Evolutionary conservation across 257 asterid species (phyloP), one percentile per base, ranked within the genome.

Genomic region (Craterostigma plantagineum): DNA sequence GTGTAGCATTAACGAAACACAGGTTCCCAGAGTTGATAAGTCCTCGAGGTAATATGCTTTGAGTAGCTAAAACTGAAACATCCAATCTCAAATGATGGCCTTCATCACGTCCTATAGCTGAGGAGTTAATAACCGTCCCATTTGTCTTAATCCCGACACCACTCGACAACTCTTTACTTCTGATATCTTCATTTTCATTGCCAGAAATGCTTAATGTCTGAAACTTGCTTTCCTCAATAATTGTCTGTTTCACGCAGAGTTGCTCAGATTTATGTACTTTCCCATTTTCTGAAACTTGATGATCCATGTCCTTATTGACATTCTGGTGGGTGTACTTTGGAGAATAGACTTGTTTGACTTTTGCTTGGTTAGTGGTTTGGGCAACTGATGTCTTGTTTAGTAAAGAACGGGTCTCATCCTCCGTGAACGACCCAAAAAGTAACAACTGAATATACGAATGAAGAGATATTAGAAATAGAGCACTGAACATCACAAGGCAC

Each of bases 1-100:
- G 54, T 14, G 95, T 76, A 16, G 98, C 92, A 72, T 82, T 87
- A 44, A 82, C 92, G 66, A 87, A 87, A 62, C 98, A 87, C 63
- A 82, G 43, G 58, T 87, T 87, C 61, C 98, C 98, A 9, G 82
- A 56, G 64, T 87, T 87, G 60, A 72, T 60, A 63, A 87, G 54
- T 16, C 98, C 98, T 14, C 81, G 86, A 58, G 98, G 93, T 51
- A 72, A 55, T 50, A 87, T 58, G 42, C 69, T 93, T 16, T 50
- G 55, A 48, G 52, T 53, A 55, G 62, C 57, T 44, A 52, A 38
- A 51, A 48, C 36, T 42, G 75, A 65, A 49, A 38, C 59, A 62
- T 67, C 60, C 1, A n/a, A n/a, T n/a, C 23, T 49, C 58, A 53
- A 60, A 17, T 30, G 34, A 30, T 12, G 52, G 54, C 63, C 59